Base-by-base conservation (phyloP, 1,139 yeast genomes). In the Magnusiomyces sp. region DNA sequence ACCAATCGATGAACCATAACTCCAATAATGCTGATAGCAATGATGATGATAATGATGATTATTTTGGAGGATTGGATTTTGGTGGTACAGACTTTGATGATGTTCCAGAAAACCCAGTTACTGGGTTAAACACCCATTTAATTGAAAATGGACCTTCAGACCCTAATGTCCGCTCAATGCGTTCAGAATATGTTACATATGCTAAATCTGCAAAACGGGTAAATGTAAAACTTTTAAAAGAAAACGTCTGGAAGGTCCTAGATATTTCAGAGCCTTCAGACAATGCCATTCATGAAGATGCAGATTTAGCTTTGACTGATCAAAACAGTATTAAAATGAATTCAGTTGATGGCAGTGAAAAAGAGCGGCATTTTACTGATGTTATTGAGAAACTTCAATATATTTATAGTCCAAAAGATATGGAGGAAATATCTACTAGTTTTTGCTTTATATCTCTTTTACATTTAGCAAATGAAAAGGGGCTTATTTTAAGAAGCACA, bases 401-500 rank as follows among this genome's bases (percentile, higher is more conserved):
- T 1, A 62, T 61, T 40, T 71, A 71, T 54, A 59, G 63, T 5
- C 58, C 61, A 11, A 63, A 64, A 43, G 70, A 70, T 42, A 58
- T 67, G 58, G 58, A 64, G 13, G 95, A 89, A 53, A 68, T 89
- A 9, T 85, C 95, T 1, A 88, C 96, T 0, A 83, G 95, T 69
- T 85, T 86, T 65, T 86, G 88, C 61, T 89, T 88, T 61, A 86
- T 88, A 53, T 86, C 95, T 61, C 69, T 87, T 55, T 69, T 88
- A 39, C 97, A 89, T 68, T 72, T 89, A 57, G 95, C 97, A 9
- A 89, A 89, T 62, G 97, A 89, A 62, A 87, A 88, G 61, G 92
- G 92, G 0, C 71, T 89, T 44, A 66, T 72, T 2, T 77, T 92
- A n/a, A 69, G 74, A 16, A 75, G 80, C 54, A 80, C 73, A 38